Conservation (phyloP, 768 basidiomycete genomes). For the Kwoniella heveanensis region DNA sequence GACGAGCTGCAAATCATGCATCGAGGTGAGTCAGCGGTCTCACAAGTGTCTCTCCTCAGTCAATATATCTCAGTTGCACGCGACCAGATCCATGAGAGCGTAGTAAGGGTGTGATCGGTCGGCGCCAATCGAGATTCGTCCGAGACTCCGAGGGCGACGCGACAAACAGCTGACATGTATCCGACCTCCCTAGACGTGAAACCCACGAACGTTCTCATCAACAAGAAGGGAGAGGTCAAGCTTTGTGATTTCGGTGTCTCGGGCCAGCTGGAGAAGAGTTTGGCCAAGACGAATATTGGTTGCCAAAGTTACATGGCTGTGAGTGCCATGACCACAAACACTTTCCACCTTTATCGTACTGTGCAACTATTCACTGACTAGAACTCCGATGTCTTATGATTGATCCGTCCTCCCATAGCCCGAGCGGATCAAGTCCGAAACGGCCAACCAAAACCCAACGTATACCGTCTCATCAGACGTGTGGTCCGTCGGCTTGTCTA, state of each 20-base stretch:
- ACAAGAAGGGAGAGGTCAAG: constrained; percentile 83
- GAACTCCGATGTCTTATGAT: background rate
- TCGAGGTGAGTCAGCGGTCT: constrained; percentile 62
- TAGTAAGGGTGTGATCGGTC: too few species aligned
- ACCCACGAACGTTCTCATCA: constrained; percentile 90
- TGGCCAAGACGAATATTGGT: constrained; percentile 98
- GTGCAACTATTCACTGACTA: constrained; percentile 18
- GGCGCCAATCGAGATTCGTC: too few species aligned
- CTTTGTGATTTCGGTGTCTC: constrained; percentile 99
- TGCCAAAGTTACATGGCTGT: constrained; percentile 99
- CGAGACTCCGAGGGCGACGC: too few species aligned
- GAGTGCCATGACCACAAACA: constrained; percentile 56
- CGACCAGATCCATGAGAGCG: too few species aligned
- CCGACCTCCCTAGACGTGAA: too few species aligned
- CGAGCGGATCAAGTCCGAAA: constrained; percentile 94
- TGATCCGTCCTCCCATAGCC: constrained; percentile 59
- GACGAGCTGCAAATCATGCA: constrained; percentile 88
- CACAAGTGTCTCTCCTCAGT: too few species aligned
- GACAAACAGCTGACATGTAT: too few species aligned
- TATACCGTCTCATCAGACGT: constrained; percentile 97
- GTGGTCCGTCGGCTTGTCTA: constrained; percentile 88
- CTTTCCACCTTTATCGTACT: too few species aligned
- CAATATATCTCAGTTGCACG: too few species aligned
- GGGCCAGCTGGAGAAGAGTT: constrained; percentile 90
- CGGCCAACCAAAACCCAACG: constrained; percentile 76